Base-by-base conservation (phyloP, 2,329 filamentous ascomycete genomes). In the Fusarium sp. region DNA sequence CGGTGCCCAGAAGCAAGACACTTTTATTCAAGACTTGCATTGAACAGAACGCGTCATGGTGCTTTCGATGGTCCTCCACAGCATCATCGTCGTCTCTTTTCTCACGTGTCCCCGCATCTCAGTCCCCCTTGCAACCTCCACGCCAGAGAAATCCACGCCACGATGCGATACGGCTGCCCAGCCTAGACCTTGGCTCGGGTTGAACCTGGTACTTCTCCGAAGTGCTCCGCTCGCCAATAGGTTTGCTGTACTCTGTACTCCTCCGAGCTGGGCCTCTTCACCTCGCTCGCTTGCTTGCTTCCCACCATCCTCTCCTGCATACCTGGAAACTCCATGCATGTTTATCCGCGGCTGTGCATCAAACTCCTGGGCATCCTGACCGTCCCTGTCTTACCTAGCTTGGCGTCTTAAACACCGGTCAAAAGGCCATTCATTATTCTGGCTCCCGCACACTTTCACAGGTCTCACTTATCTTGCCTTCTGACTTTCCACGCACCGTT, bases 71-170 rank as follows among this genome's bases (percentile, higher is more conserved):
- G 49, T 59, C 55, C 38, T 70, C 65, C 63, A 71, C 54, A 75
- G 76, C 75, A 78, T 78, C 76, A 75, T 74, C 63, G 58, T 63
- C 55, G 61, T 64, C 49, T 66, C 61, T 69, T 69, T 65, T 60
- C 75, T 78, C 77, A 78, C 75, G 70, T 78, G 77, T 78, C 77
- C 77, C 77, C 77, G 77, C 77, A 78, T 75, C 77, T 76, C 62
- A 69, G 57, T 63, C 62, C 75, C 63, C 64, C 58, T 70, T 76
- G 68, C 74, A 70, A 73, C 73, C 76, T 77, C 75, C 77, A 69
- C 76, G 70, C 63, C 71, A 55, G 69, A 63, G 57, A 62, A 44
- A 70, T 49, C 69, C 72, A 69, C 75, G 75, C 76, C 75, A 78
- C 75, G 70, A 72, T 66, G 70, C 51, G 74, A 76, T 77, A 69